Base-by-base conservation (phyloP, 495 filamentous ascomycete species). In the Jackrogersella minutella region DNA sequence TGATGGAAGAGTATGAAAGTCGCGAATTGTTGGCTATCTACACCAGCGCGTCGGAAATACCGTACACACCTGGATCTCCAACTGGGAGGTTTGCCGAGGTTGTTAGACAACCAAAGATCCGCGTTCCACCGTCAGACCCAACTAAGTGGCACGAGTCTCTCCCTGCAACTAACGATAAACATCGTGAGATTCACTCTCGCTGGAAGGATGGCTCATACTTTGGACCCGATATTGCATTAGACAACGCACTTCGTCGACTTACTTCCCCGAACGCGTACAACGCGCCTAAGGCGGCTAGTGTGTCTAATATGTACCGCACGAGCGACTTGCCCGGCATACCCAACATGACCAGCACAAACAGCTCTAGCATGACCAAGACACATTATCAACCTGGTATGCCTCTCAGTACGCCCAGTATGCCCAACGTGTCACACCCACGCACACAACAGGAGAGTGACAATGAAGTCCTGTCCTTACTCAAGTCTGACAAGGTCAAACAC, bases 1-100 rank as follows among this genome's bases (percentile, higher is more conserved):
- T 81, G 3, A 92, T 92, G 72, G 82, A 89, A 26, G 82, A 88
- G 50, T 86, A 91, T 7, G 93, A 96, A 75, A 79, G 81, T 17
- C 87, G 81, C n/a, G 93, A 91, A 21, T 84, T 97, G 30, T 92
- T 96, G 87, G 90, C 89, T 4, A 86, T 93, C 61, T 95, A 97
- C 70, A 85, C 89, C 1, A 87, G 87, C 52, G 75, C 78, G 31
- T 84, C 84, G 5, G 93, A 96, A 68, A 89, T 96, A 61, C 93
- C 93, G 3, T 79, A 86, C 1, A 86, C 88, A 0, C 90, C 93
- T 1, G 86, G 88, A 56, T 93, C 96, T 52, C 92, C 93, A 2
- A 74, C 81, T 5, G 67, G 72, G 41, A 72, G 68, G 54, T 49
- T 70, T 8, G 41, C 63, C 9, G 56, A 68, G 43, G 58, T 43